These are phyloP conservation scores for Mangifera indica DNA, from an alignment of 345 rosid species.

Conservation along the genomic window DNA sequence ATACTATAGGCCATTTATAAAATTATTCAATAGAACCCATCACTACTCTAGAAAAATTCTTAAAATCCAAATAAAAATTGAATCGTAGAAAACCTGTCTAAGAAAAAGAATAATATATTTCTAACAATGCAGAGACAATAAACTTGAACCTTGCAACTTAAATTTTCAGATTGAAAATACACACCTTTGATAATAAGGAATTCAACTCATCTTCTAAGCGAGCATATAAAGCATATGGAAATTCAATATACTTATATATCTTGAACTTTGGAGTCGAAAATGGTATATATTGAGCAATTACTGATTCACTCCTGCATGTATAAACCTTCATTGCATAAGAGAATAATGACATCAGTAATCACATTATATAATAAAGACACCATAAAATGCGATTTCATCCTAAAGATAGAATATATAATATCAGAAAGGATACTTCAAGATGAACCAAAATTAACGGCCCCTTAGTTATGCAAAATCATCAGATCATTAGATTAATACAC, in stretches of 20 bases:
- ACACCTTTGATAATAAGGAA: conserved; percentile 47
- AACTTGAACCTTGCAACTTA: neutral
- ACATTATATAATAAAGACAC: conserved; percentile 6
- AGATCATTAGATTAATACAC: no score
- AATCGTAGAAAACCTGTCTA: neutral
- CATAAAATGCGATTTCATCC: neutral
- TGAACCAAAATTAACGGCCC: no score
- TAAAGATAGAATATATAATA: neutral
- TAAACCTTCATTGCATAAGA: conserved; percentile 54
- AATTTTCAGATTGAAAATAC: conserved; percentile 3
- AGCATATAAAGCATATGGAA: conserved; percentile 27
- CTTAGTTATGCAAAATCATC: no score
- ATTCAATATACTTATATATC: conserved; percentile 34
- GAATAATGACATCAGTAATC: neutral
- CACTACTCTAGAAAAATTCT: neutral
- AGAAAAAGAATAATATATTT: neutral
- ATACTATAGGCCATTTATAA: neutral
- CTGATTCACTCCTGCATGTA: conserved; percentile 62
- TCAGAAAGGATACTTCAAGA: no score
- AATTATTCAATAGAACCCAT: neutral
- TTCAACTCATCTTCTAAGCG: conserved; percentile 31
- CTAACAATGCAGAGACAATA: neutral
- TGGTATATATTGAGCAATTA: conserved; percentile 55
- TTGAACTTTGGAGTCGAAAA: conserved; percentile 60
- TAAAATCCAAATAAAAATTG: neutral